Evolutionary conservation across 352 stramenopile genomes (phyloP), one percentile per base, ranked within the genome.

Genomic region (Globisporangium iwayamae): DNA sequence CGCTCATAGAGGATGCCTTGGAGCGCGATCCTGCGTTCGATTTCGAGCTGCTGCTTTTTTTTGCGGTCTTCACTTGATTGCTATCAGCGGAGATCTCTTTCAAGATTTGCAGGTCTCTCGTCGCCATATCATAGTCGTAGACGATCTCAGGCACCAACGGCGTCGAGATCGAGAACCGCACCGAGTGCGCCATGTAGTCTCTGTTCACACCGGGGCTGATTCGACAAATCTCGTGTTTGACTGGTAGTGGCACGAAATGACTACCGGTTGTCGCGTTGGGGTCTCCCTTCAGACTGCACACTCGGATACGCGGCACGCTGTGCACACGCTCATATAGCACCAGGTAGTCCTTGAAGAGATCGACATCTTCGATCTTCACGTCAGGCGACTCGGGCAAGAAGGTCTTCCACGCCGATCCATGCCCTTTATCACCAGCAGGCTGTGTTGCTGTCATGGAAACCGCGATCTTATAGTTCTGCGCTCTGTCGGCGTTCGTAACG

Each of bases 301-400:
- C 79, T n/a, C 83, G 86, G 60, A 93, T 90, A 20, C 81, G 82
- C 14, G 82, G 84, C 11, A 91, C 68, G 59, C 84, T 91, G 25
- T 76, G 63, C 11, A 83, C 75, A 11, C 87, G 86, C 69, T 95
- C 88, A 32, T 94, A 96, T 2, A 96, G 66, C 43, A 96, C 84
- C 34, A 96, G 58, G 47, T 83, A 87, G 7, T 90, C 64, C n/a
- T 87, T 53, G 52, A 93, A 93, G 22, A 96, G 58, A 65, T 96
- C 89, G 10, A 96, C 75, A 59, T 96, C 89, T 45, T 96, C 89
- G 63, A 96, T 91, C 63, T 96, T 94, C 14, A 92, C 85, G 34
- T 87, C 75, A 34, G 62, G 34, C 0, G 83, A 62, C 34, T 90
- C 79, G 2, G 81, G 72, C 13, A 94, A 50, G 41, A 90, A 70